These are phyloP conservation scores for Nakazawaea ishiwadae DNA, from an alignment of 805 yeast species.

Conservation along the genomic window DNA sequence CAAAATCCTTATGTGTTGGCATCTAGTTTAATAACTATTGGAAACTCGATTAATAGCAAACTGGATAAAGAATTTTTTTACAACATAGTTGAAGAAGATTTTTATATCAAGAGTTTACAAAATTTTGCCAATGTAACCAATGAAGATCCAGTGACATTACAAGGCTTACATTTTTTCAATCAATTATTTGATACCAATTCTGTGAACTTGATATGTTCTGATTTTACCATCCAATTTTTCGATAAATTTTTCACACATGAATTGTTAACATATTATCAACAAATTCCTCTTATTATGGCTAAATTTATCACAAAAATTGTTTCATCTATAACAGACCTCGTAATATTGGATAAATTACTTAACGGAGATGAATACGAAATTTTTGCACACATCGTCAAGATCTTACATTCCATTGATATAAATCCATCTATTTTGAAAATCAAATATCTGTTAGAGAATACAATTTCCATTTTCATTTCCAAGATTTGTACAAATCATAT, in stretches of 20 bases:
- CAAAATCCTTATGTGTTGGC: slow-evolving; percentile 2
- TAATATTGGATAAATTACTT: no score
- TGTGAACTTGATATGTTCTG: not conserved
- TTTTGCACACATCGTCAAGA: not conserved
- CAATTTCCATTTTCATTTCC: not conserved
- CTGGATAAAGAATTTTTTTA: not conserved
- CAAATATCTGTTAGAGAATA: slow-evolving; percentile 1
- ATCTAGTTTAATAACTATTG: not conserved
- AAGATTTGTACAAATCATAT: not conserved
- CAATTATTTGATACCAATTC: not conserved
- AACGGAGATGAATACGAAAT: not conserved
- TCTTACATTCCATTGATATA: not conserved
- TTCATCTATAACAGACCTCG: no score
- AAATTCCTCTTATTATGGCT: slow-evolving; percentile 2
- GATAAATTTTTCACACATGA: slow-evolving; percentile 4
- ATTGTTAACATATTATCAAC: slow-evolving; percentile 5
- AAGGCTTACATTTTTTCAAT: slow-evolving; percentile 6
- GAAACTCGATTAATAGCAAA: slow-evolving; percentile 5
- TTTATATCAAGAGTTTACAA: not conserved
- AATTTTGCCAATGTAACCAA: not conserved
- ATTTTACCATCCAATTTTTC: not conserved
- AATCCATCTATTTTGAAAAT: not conserved
- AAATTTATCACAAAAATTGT: not conserved
- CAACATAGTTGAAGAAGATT: no score
- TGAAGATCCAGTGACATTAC: not conserved